Conservation (phyloP, 1,139 yeast species). For the Blastobotrys malaysiensis region DNA sequence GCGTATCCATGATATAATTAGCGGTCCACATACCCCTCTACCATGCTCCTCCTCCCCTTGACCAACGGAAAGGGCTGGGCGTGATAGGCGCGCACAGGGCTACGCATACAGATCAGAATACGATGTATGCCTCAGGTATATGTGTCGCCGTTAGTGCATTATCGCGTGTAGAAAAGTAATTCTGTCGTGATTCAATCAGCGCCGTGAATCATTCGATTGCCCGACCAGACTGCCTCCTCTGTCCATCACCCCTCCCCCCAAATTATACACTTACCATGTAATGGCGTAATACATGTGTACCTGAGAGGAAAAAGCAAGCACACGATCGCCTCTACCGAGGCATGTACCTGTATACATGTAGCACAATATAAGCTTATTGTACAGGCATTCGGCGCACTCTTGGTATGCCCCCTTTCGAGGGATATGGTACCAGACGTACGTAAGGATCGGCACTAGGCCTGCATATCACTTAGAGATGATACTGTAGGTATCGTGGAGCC, state of each 20-base stretch:
- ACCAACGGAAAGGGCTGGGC: background rate
- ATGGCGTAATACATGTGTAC: no score
- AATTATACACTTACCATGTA: background rate
- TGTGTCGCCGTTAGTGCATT: background rate
- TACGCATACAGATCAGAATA: background rate
- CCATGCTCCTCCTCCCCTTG: background rate
- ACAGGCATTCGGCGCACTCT: background rate
- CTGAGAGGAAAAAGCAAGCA: background rate
- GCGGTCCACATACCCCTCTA: no score
- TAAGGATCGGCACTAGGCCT: background rate
- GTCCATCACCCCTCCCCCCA: background rate
- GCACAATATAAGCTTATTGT: background rate
- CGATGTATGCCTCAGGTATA: background rate
- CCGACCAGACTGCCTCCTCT: background rate
- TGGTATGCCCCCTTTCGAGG: background rate
- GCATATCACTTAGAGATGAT: background rate
- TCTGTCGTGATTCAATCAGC: background rate
- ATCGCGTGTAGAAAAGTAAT: background rate
- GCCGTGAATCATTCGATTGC: background rate
- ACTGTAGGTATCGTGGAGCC: background rate
- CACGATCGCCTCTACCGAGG: background rate
- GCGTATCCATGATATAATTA: background rate
- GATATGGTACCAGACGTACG: background rate
- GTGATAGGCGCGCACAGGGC: background rate
- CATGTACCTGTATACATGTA: no score